Evolutionary conservation across 2,329 filamentous ascomycete species (phyloP), one percentile per base, ranked within the genome.

Genomic region (Fusarium pininemorale): DNA sequence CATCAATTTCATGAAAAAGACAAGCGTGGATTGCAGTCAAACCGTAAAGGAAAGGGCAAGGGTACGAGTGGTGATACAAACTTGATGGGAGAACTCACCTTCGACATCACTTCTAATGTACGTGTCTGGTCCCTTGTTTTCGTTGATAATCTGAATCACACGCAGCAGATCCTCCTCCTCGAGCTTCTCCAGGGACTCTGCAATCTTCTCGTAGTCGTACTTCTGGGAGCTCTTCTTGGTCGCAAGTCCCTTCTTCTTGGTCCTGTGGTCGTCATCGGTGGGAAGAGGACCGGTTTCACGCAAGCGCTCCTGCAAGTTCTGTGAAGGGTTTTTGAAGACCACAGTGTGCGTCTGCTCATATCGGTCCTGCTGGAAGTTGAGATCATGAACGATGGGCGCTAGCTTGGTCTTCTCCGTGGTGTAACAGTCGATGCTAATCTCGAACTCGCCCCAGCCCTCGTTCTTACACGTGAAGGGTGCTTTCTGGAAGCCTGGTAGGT

Each of bases 381-480:
- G 89, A 81, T 99, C 96, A 83, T 99, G 96, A 57, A 87, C 85
- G 74, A 99, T 87, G 69, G 81, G 82, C 20, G 89, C 87, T 79
- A 94, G 90, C 80, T 98, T 96, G 66, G 92, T 92, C 87, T 98
- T 98, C 83, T 96, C 94, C 37, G 93, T 91, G 48, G 93, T 93
- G 80, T 91, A 93, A 77, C 97, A 89, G 71, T 93, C 90, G 79
- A 98, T 96, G 54, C 87, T 88, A 91, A 99, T 96, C 81, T 98
- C 96, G 82, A 99, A 99, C 85, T 98, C 96, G 80, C 96, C 96
- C 96, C 96, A 99, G 77, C 96, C 96, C 84, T 98, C 94, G 84
- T 99, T 97, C 73, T 91, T 87, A 83, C 97, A 97, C 75, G 89
- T 89, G 85, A 98, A 99, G 0, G 96, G 96, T 1, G 95, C 90